Evolutionary conservation across 176 grass and related monocot genomes (phyloP), one percentile per base, ranked within the genome.

Genomic region (Musa beccarii): DNA sequence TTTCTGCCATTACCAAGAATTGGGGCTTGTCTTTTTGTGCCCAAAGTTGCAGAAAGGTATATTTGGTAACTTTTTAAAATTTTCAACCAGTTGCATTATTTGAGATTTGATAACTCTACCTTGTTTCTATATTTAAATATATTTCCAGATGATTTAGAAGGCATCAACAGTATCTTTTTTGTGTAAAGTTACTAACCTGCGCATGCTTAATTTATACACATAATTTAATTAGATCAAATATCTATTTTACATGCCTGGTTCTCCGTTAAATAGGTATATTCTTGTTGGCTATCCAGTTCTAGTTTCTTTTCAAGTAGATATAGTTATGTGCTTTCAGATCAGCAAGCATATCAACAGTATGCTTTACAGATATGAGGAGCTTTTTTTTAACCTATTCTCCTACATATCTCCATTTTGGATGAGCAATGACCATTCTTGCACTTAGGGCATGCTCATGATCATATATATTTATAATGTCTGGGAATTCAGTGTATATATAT

Each of bases 1-100:
- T 74, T 75, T 75, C 50, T 83, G 69, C 53, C 63, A 55, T 72
- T 57, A 57, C 82, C 52, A 51, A 59, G 78, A 74, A 79, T 53
- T 52, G 52, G 8, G 55, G 26, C 65, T 6, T 43, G 34, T 76
- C 80, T 55, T 96, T 87, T 82, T 96, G 92, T 84, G 82, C 83
- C 64, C 68, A 74, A 73, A 88, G 82, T 68, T 98, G 95, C 76
- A 94, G 80, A 86, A 89, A 93, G 95, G 95, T 98, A 84, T 71
- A 65, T 64, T 65, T 79, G 52, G 8, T 68, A n/a, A 49, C 16
- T 63, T 49, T 74, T 55, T 29, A 10, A 19, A 15, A 19, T 62
- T 51, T 74, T 74, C 16, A 13, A 1, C 29, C 50, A 28, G 53
- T 11, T 8, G 9, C 9, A 10, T 9, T 20, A 28, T 57, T 9